Conservation (phyloP, 768 basidiomycete genomes). For the Termitomyces sp. region DNA sequence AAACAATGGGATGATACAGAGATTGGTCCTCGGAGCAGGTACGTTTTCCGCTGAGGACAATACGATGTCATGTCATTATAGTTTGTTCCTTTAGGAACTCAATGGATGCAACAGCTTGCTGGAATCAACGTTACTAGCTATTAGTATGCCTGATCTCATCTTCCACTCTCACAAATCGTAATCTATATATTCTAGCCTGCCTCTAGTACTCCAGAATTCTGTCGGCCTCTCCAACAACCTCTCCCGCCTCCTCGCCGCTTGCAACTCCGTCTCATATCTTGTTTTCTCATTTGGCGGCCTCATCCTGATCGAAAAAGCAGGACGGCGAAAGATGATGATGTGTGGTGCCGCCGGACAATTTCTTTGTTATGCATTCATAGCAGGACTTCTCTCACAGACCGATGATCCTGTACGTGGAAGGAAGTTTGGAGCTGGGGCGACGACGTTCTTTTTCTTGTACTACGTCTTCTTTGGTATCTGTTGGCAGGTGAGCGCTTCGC, state of each 20-base stretch:
- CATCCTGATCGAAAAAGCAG: slow-evolving; percentile 41
- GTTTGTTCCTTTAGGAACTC: slow-evolving; percentile 27
- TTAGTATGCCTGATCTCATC: slow-evolving; percentile 26
- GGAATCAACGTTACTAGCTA: slow-evolving; percentile 51
- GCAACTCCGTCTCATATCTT: slow-evolving; percentile 48
- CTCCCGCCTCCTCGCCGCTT: slow-evolving; percentile 42
- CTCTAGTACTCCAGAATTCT: slow-evolving; percentile 45
- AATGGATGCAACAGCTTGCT: slow-evolving; percentile 48
- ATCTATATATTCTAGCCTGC: slow-evolving; percentile 14
- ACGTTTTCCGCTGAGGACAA: background rate
- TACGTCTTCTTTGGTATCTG: slow-evolving; percentile 48
- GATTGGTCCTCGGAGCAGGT: slow-evolving; percentile 39
- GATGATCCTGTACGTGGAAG: slow-evolving; percentile 23
- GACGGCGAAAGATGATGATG: slow-evolving; percentile 47
- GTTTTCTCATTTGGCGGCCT: slow-evolving; percentile 42
- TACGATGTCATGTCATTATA: background rate
- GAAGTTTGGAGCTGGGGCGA: slow-evolving; percentile 37
- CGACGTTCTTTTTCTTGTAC: slow-evolving; percentile 45
- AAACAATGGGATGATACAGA: slow-evolving; percentile 39
- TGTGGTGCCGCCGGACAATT: slow-evolving; percentile 48
- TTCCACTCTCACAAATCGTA: background rate
- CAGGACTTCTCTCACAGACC: slow-evolving; percentile 33
- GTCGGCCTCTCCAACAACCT: slow-evolving; percentile 46
- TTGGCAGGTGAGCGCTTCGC: slow-evolving; percentile 35
- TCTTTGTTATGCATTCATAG: slow-evolving; percentile 40